Percentiles rank a stretch among this genome's conserved stretches.
These are phyloP conservation scores for Suillus variegatus DNA, from an alignment of 768 basidiomycete genomes.

Conservation along the genomic window DNA sequence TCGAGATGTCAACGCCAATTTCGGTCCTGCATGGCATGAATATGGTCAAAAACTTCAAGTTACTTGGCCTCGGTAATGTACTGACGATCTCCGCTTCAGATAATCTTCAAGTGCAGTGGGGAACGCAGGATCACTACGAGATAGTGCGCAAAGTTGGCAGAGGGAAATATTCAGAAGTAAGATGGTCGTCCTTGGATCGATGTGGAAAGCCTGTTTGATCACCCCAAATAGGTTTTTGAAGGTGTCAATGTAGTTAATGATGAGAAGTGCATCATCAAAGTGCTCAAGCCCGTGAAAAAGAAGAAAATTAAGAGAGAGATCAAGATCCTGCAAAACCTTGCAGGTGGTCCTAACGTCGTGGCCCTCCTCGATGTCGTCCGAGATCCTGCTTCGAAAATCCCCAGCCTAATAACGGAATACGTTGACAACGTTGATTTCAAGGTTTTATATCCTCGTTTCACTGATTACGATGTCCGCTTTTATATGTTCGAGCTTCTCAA, in stretches of 20 bases:
- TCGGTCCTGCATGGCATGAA: slow-evolving; percentile 93
- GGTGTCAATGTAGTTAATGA: slow-evolving; percentile 89
- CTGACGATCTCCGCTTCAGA: slow-evolving; percentile 48
- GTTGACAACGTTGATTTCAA: slow-evolving; percentile 99
- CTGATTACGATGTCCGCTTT: slow-evolving; percentile 92
- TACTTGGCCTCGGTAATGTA: not conserved
- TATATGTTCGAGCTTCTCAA: slow-evolving; percentile 98
- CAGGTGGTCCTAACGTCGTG: slow-evolving; percentile 94
- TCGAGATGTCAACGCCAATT: slow-evolving; percentile 81
- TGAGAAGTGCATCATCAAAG: slow-evolving; percentile 97
- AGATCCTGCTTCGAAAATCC: slow-evolving; percentile 95
- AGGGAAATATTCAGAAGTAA: slow-evolving; percentile 93
- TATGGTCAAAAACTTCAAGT: slow-evolving; percentile 61
- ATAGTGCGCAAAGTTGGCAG: slow-evolving; percentile 95
- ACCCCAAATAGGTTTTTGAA: slow-evolving; percentile 73
- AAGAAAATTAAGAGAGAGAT: slow-evolving; percentile 99
- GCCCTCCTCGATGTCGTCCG: slow-evolving; percentile 93
- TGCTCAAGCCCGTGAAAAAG: slow-evolving; percentile 98
- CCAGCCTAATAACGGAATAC: slow-evolving; percentile 95
- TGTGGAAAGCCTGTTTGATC: slow-evolving; percentile 18
- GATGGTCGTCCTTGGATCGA: slow-evolving; percentile 15
- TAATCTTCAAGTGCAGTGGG: slow-evolving; percentile 97
- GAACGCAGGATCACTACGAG: slow-evolving; percentile 95
- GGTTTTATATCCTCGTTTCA: slow-evolving; percentile 91
- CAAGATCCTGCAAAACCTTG: slow-evolving; percentile 95